phyloP scores from a whole-genome alignment of 371 early-diverging fungal genomes.

The Mycotypha africana region DNA sequence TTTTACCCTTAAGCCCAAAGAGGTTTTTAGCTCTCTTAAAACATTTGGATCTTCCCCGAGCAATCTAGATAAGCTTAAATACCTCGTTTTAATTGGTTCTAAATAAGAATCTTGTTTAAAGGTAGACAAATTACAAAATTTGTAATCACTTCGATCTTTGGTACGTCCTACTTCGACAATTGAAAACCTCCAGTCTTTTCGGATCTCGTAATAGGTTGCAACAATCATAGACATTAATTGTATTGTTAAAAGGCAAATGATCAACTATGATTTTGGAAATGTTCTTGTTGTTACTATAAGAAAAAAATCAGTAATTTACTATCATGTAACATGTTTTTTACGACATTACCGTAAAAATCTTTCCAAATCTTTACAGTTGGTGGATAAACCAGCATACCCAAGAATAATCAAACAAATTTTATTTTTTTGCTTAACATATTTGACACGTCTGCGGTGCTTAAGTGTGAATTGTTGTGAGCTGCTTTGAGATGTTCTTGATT shows the following conservation, averaged over 20 bases:
- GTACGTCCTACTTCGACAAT: conserved; percentile 15
- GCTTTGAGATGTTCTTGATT: conserved; percentile 6
- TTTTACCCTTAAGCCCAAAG: too few species aligned
- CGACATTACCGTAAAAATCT: background rate
- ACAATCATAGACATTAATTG: conserved; percentile 11
- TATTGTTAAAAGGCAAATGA: conserved; percentile 13
- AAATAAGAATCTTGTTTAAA: conserved; percentile 9
- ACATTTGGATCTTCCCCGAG: too few species aligned
- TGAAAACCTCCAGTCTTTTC: conserved; percentile 16
- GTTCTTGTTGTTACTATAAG: conserved; percentile 8
- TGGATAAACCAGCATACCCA: conserved; percentile 15
- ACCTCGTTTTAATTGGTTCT: conserved; percentile 9
- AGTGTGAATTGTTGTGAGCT: too few species aligned
- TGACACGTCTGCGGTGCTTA: too few species aligned
- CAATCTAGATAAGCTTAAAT: too few species aligned
- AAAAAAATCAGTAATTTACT: conserved; percentile 16
- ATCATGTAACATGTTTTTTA: conserved; percentile 16
- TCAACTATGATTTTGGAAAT: conserved; percentile 12
- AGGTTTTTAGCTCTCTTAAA: too few species aligned
- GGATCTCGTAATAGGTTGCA: conserved; percentile 13
- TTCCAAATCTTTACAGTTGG: conserved; percentile 12
- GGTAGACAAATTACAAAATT: conserved; percentile 12
- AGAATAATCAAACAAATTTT: conserved; percentile 13
- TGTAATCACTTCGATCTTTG: conserved; percentile 12
- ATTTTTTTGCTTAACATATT: too few species aligned